These are phyloP conservation scores for Ceratopteris richardii DNA, from an alignment of 75 land plant genomes.

Conservation along the genomic window DNA sequence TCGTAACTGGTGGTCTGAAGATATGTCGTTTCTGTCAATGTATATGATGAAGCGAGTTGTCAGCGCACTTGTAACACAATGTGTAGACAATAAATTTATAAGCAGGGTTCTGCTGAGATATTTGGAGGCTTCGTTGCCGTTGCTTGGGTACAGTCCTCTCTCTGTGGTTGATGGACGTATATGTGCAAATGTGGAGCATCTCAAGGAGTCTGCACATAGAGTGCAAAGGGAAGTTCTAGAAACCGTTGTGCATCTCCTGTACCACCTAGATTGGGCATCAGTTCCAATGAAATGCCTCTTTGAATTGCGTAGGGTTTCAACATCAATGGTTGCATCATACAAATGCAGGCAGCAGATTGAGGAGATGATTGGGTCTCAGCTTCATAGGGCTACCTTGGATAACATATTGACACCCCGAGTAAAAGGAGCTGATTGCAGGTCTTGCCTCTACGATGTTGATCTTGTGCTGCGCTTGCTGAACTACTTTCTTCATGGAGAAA, in stretches of 20 bases:
- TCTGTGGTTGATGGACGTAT: too few relatives aligned
- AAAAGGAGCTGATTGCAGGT: conserved; percentile 11
- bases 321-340: conserved; percentile 28
- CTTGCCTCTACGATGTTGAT: conserved; percentile 61
- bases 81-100: conserved; percentile 32
- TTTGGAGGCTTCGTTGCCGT: conserved; percentile 35
- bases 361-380: conserved; percentile 54
- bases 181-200: too few relatives aligned
- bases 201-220: neutral
- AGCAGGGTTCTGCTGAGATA: conserved; percentile 60
- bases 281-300: conserved; percentile 57
- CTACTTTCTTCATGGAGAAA: conserved; percentile 30
- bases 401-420: conserved; percentile 42
- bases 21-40: conserved; percentile 41
- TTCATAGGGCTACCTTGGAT: conserved; percentile 66
- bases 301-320: conserved; percentile 47
- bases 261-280: conserved; percentile 24
- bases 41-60: conserved; percentile 40
- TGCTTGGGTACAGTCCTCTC: conserved; percentile 6
- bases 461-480: conserved; percentile 51
- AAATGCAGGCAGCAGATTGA: conserved; percentile 40
- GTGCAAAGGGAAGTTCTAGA: conserved; percentile 42
- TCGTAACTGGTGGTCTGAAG: conserved; percentile 73
- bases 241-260: conserved; percentile 50
- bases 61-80: conserved; percentile 24